These are phyloP conservation scores for Pythium rishiriense DNA, from an alignment of 352 stramenopile genomes.

Conservation along the genomic window DNA sequence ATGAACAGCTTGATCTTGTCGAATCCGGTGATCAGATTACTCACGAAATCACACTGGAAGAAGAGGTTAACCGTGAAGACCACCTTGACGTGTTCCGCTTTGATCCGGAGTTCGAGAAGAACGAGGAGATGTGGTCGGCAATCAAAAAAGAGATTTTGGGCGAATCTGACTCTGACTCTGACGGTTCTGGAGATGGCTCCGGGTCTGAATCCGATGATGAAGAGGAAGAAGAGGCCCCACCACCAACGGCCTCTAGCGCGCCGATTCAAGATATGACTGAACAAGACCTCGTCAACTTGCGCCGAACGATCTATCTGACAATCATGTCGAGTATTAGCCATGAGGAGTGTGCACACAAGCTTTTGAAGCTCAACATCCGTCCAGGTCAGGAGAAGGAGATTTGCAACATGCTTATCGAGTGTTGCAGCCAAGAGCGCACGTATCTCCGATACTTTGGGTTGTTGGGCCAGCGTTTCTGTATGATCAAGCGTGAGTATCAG, in stretches of 20 bases:
- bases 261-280: slow-evolving; percentile 97
- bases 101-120: slow-evolving; percentile 95
- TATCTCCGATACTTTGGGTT: slow-evolving; percentile 98
- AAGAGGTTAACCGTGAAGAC: slow-evolving; percentile 96
- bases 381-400: slow-evolving; percentile 96
- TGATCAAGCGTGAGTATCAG: slow-evolving; percentile 95
- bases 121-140: slow-evolving; percentile 94
- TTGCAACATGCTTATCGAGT: slow-evolving; percentile 99
- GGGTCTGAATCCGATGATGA: slow-evolving; percentile 57
- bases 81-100: slow-evolving; percentile 96
- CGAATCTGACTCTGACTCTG: slow-evolving; percentile 85
- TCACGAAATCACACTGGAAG: slow-evolving; percentile 96
- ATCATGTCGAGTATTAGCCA: slow-evolving; percentile 99
- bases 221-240: slow-evolving; percentile 39
- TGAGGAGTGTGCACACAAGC: slow-evolving; percentile 99
- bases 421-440: slow-evolving; percentile 97
- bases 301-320: slow-evolving; percentile 98
- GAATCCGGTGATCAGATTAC: slow-evolving; percentile 99
- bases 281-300: slow-evolving; percentile 97
- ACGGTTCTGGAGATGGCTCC: slow-evolving; percentile 23
- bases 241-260: slow-evolving; percentile 10
- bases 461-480: slow-evolving; percentile 96
- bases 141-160: slow-evolving; percentile 98
- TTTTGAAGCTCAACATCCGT: slow-evolving; percentile 97
- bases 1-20: slow-evolving; percentile 96